Evolutionary conservation across 352 stramenopile species (phyloP).

Genomic region (Globisporangium paroecandrum): DNA sequence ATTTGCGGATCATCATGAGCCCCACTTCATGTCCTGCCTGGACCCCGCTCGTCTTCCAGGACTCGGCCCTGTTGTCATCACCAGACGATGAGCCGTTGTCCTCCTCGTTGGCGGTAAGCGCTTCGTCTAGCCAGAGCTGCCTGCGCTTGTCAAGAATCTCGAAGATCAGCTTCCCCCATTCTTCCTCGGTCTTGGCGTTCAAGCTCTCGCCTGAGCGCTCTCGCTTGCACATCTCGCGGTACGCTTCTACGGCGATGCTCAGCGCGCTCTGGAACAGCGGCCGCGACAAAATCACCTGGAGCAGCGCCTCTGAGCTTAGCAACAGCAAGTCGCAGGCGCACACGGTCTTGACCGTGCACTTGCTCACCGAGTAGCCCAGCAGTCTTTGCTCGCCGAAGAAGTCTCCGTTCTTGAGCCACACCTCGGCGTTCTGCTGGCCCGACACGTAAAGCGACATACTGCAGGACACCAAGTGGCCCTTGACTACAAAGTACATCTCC

Average conservation of each 20-base stretch:
- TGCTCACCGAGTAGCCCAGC: slow-evolving; percentile 38
- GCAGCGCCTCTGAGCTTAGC: slow-evolving; percentile 35
- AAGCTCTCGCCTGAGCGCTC: background rate
- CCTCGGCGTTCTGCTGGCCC: background rate
- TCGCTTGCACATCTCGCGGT: slow-evolving; percentile 38
- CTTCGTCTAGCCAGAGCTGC: slow-evolving; percentile 36
- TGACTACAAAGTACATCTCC: slow-evolving; percentile 61
- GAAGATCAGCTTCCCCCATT: slow-evolving; percentile 44
- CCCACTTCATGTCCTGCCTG: slow-evolving; percentile 27
- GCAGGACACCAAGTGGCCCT: slow-evolving; percentile 29
- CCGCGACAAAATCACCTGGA: slow-evolving; percentile 39
- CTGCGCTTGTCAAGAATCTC: slow-evolving; percentile 28
- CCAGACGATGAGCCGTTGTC: background rate
- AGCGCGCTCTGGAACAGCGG: slow-evolving; percentile 35
- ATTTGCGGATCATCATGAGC: slow-evolving; percentile 24
- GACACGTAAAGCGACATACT: slow-evolving; percentile 3
- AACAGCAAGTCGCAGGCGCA: slow-evolving; percentile 54
- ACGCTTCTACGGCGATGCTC: slow-evolving; percentile 42
- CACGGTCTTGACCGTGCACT: slow-evolving; percentile 38
- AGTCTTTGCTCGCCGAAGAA: slow-evolving; percentile 53
- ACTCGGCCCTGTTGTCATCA: slow-evolving; percentile 19
- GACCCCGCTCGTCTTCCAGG: slow-evolving; percentile 24
- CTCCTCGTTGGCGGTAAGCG: slow-evolving; percentile 10
- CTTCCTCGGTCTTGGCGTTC: slow-evolving; percentile 23
- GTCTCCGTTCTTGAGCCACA: slow-evolving; percentile 31